These are phyloP conservation scores for Hymenoscyphus repandus DNA, from an alignment of 2,329 filamentous ascomycete species.

Conservation along the genomic window DNA sequence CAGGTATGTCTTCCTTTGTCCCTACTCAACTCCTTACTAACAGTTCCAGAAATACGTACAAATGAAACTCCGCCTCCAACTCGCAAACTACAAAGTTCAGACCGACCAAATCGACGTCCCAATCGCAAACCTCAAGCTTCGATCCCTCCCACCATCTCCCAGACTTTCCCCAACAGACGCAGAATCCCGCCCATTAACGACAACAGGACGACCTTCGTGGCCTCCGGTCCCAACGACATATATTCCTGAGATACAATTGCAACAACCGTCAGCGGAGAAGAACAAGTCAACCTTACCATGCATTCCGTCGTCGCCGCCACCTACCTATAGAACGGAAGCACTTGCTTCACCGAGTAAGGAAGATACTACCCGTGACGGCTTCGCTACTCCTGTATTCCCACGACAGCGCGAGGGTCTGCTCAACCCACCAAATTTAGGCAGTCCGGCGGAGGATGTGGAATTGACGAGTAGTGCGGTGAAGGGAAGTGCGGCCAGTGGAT, in stretches of 20 bases:
- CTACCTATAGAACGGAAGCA: constrained; percentile 8
- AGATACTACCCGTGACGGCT: background rate
- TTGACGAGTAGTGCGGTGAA: constrained; percentile 43
- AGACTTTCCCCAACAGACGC: constrained; percentile 7
- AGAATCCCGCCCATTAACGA: constrained; percentile 16
- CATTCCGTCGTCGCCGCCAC: constrained; percentile 12
- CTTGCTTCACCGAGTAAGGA: constrained; percentile 2
- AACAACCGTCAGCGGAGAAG: constrained; percentile 7
- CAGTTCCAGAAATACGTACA: constrained; percentile 34
- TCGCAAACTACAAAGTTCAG: constrained; percentile 70
- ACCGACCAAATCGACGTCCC: constrained; percentile 67
- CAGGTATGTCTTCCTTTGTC: constrained; percentile 11
- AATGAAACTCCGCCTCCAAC: constrained; percentile 64
- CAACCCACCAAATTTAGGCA: constrained; percentile 3
- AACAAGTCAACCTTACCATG: constrained; percentile 2
- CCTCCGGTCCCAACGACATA: constrained; percentile 6
- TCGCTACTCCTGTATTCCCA: constrained; percentile 15
- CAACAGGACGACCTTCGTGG: background rate
- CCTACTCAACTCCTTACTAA: background rate
- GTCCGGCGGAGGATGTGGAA: constrained; percentile 18
- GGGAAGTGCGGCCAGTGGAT: constrained; percentile 46
- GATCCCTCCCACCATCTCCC: constrained; percentile 21
- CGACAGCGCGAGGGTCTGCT: constrained; percentile 9
- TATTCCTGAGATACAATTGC: constrained; percentile 6
- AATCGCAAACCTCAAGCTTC: constrained; percentile 51